Conservation (phyloP, 2,329 filamentous ascomycete genomes). For the Drechslerella coelobrocha region DNA sequence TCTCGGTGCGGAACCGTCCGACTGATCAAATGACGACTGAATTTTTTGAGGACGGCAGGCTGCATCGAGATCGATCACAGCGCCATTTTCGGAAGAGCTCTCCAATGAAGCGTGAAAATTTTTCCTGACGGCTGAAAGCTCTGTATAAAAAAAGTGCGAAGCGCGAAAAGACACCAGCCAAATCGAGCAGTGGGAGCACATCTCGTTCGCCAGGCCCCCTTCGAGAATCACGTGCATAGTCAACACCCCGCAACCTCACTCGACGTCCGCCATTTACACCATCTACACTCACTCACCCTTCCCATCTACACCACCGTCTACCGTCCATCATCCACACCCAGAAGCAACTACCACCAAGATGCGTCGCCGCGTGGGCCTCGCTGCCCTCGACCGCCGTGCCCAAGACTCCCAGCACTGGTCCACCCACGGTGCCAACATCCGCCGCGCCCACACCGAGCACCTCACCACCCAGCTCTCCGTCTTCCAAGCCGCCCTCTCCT, state of each 20-base stretch:
- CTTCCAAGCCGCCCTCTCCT: constrained; percentile 92
- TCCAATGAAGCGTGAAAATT: neutral
- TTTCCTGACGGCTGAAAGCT: neutral
- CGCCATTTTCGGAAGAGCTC: constrained; percentile 2
- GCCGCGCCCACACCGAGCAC: constrained; percentile 80
- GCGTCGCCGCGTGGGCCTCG: constrained; percentile 85
- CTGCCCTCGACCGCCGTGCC: constrained; percentile 83
- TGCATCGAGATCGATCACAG: neutral
- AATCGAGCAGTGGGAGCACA: too few species aligned
- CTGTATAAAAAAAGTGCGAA: too few species aligned
- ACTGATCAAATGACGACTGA: too few species aligned
- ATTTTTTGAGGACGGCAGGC: neutral
- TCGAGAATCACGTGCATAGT: neutral
- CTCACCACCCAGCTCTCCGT: constrained; percentile 92
- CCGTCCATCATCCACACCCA: too few species aligned
- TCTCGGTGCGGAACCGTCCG: too few species aligned
- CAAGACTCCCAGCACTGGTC: constrained; percentile 46
- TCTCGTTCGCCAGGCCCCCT: too few species aligned
- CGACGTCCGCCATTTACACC: neutral
- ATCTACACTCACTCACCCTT: neutral
- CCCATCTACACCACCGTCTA: neutral
- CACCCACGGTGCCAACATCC: constrained; percentile 73
- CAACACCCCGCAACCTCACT: neutral
- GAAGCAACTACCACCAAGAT: constrained; percentile 55
- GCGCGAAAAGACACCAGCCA: too few species aligned